These are phyloP conservation scores for Monosporascus sp. DNA, from an alignment of 2,329 filamentous ascomycete genomes.

Conservation along the genomic window DNA sequence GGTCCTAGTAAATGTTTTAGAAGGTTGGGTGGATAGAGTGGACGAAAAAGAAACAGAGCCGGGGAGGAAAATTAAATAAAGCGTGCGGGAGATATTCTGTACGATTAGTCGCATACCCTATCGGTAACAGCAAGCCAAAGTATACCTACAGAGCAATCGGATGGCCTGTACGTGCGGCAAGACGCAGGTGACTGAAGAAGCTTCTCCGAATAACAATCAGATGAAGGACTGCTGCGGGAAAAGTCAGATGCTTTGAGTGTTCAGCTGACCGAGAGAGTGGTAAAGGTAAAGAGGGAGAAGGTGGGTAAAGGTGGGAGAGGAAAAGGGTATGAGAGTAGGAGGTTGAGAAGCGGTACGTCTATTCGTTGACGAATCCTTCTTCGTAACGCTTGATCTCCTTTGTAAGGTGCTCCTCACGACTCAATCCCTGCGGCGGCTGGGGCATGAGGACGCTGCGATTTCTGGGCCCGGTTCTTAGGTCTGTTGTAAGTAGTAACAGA, in stretches of 20 bases:
- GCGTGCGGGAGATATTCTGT: no score
- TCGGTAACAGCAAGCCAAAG: conserved; percentile 88
- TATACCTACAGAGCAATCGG: conserved; percentile 94
- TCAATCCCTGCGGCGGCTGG: conserved; percentile 65
- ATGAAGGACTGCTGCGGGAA: no score
- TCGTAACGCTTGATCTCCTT: conserved; percentile 91
- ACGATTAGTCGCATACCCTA: conserved; percentile 86
- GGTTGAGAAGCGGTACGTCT: conserved; percentile 58
- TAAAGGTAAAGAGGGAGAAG: no score
- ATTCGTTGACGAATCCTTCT: conserved; percentile 81
- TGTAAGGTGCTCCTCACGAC: conserved; percentile 80
- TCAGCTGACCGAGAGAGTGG: no score
- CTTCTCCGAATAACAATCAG: no score
- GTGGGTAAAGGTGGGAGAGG: no score
- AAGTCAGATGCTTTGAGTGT: no score
- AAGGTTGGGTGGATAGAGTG: no score
- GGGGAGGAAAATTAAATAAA: no score
- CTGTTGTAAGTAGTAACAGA: no score
- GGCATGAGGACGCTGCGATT: conserved; percentile 38
- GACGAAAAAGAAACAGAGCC: no score
- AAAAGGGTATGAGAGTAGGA: no score
- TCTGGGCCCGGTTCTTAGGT: conserved; percentile 23
- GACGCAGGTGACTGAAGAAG: conserved; percentile 60
- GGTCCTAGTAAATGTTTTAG: conserved; percentile 37
- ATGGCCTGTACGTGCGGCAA: conserved; percentile 79